phyloP scores from a whole-genome alignment of 345 rosid genomes.

The Zanthoxylum bungeanum region DNA sequence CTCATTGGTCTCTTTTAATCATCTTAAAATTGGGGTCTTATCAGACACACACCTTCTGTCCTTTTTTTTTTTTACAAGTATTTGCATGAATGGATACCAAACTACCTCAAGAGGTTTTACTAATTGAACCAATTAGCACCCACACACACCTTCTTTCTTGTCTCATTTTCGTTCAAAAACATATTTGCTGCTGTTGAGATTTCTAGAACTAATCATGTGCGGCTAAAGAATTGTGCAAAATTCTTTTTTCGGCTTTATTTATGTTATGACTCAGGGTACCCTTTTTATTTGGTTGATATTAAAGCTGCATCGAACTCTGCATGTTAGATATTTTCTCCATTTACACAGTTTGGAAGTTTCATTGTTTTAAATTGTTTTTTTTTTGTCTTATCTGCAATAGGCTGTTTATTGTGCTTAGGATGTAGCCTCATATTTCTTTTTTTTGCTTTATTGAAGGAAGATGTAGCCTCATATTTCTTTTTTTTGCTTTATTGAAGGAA shows the following conservation, averaged over 20 bases:
- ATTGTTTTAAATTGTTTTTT: not conserved
- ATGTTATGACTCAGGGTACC: not conserved
- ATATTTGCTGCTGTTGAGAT: not conserved
- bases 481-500: slow-evolving; percentile 49
- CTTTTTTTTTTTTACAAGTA: too few species aligned
- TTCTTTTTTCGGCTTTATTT: not conserved
- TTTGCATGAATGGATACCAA: not conserved
- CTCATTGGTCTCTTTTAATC: too few species aligned
- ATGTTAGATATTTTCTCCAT: not conserved
- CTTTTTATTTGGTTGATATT: not conserved
- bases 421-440: slow-evolving; percentile 16
- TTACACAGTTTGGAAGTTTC: not conserved
- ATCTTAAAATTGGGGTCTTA: too few species aligned
- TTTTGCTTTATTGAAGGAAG: slow-evolving; percentile 50
- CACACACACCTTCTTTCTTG: not conserved
- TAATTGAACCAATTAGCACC: not conserved
- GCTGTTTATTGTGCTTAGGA: not conserved
- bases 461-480: slow-evolving; percentile 15
- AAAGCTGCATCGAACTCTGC: not conserved
- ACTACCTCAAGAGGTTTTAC: not conserved
- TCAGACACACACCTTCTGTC: not conserved
- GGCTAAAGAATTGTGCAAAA: not conserved
- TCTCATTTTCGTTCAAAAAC: not conserved
- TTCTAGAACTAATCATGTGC: not conserved
- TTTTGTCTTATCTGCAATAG: not conserved